phyloP scores from a whole-genome alignment of 148 eudicot genomes.

The Rhododendron vialii region DNA sequence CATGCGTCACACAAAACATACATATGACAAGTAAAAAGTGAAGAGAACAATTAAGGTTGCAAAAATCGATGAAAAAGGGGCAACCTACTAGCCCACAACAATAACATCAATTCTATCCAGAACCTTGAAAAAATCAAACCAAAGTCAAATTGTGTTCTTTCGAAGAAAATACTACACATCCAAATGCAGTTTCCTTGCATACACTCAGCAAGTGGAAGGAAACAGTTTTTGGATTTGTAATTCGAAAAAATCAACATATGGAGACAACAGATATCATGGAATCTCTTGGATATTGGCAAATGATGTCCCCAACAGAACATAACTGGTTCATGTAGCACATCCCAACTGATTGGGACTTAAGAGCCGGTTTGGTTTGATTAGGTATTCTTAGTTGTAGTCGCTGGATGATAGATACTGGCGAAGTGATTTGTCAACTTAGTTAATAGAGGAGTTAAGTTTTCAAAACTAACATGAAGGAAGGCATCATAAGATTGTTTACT shows the following conservation, averaged over 20 bases:
- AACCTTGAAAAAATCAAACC: neutral
- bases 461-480: neutral
- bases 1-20: neutral
- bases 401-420: neutral
- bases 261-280: neutral
- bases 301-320: neutral
- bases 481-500: neutral
- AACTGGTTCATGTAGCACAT: neutral
- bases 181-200: neutral
- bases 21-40: neutral
- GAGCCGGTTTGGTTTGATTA: neutral
- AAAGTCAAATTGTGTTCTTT: neutral
- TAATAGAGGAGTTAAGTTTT: neutral
- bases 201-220: neutral
- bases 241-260: neutral
- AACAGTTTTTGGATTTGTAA: neutral
- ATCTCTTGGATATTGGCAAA: neutral
- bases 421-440: neutral
- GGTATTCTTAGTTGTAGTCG: neutral
- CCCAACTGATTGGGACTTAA: neutral
- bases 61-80: neutral
- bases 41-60: neutral
- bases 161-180: neutral
- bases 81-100: neutral
- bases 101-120: neutral